Conservation (phyloP, 768 basidiomycete species). For the Russula ochroleuca region DNA sequence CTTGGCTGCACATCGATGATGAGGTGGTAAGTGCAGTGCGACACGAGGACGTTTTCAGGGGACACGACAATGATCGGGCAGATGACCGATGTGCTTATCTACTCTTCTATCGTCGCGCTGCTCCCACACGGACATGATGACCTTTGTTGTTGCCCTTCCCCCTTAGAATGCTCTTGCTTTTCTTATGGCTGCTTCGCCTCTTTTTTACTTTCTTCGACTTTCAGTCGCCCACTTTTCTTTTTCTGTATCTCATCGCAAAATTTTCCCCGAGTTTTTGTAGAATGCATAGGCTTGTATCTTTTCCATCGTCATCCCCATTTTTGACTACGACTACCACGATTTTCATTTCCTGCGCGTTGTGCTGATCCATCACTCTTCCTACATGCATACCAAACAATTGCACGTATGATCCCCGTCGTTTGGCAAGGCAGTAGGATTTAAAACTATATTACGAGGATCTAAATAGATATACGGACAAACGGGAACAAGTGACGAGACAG, state of each 20-base stretch:
- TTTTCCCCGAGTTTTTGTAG: slow-evolving; percentile 18
- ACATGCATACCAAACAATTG: not conserved
- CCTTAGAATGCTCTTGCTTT: not conserved
- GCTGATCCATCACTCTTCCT: not conserved
- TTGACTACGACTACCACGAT: slow-evolving; percentile 3
- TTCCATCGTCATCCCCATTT: slow-evolving; percentile 6
- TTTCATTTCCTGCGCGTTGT: not conserved
- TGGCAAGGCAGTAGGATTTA: not conserved
- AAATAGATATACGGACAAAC: slow-evolving; percentile 10
- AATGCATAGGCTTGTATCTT: slow-evolving; percentile 19
- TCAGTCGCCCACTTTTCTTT: not conserved
- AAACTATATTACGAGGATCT: slow-evolving; percentile 23
- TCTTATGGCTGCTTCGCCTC: not conserved
- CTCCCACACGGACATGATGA: slow-evolving; percentile 31
- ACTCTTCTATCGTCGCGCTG: slow-evolving; percentile 73
- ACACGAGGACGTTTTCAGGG: slow-evolving; percentile 66
- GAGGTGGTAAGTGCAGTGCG: slow-evolving; percentile 76
- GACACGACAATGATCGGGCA: slow-evolving; percentile 34
- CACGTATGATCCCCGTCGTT: too few species aligned
- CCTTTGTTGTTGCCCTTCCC: not conserved
- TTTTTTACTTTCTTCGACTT: not conserved
- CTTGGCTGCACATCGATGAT: slow-evolving; percentile 94
- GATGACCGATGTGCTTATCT: slow-evolving; percentile 80
- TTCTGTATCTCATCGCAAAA: slow-evolving; percentile 22
- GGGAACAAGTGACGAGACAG: not conserved